A percentile compares a stretch with the other conserved stretches of the same genome.
Evolutionary conservation across 495 filamentous ascomycete genomes (phyloP).

Genomic region (Neurospora discreta): DNA sequence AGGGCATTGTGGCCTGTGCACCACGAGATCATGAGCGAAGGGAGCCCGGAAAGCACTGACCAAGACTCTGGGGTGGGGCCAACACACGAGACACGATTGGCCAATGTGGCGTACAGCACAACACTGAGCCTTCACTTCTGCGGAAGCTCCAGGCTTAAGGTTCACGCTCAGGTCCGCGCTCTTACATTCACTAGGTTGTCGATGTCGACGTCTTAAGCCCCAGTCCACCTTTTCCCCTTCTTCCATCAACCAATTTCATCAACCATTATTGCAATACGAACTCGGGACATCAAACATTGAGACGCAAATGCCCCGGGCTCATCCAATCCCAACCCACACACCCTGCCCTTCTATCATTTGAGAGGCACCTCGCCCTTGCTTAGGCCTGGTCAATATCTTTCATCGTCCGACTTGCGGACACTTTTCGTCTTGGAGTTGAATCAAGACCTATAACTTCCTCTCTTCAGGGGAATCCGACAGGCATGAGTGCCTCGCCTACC

Average conservation of each 20-base stretch:
- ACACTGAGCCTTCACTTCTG: neutral
- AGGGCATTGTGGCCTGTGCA: neutral
- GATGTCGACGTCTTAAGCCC: neutral
- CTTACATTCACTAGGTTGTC: neutral
- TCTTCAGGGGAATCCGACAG: neutral
- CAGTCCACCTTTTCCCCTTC: neutral
- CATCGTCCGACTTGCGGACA: neutral
- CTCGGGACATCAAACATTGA: neutral
- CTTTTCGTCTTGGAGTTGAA: neutral
- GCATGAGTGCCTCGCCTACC: neutral
- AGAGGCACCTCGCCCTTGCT: neutral
- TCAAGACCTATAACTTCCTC: neutral
- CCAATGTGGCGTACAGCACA: neutral
- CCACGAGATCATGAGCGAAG: neutral
- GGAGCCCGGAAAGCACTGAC: neutral
- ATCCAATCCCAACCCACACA: neutral
- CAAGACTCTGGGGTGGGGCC: neutral
- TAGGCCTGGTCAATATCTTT: neutral
- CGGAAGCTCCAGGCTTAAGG: neutral
- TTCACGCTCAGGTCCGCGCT: neutral
- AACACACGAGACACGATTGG: neutral
- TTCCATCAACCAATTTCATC: neutral
- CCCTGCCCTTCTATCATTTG: neutral
- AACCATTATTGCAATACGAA: neutral
- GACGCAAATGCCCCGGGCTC: neutral